A percentile compares a stretch with the other conserved stretches of the same genome.
phyloP scores from a whole-genome alignment of 768 basidiomycete species.

The Pulveroboletus sp. region DNA sequence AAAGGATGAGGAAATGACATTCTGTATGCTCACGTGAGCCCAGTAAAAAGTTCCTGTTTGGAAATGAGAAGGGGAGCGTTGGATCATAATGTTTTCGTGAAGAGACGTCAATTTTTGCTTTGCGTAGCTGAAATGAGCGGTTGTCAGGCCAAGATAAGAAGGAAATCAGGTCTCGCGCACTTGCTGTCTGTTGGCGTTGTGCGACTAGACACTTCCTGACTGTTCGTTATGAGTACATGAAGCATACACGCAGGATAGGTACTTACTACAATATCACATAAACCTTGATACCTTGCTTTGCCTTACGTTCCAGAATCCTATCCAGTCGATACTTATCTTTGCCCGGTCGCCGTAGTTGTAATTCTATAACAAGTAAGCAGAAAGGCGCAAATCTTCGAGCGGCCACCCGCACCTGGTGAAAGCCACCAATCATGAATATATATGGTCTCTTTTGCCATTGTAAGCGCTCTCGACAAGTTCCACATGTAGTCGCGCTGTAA shows the following conservation, averaged over 20 bases:
- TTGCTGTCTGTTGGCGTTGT: constrained; percentile 95
- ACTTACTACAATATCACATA: constrained; percentile 91
- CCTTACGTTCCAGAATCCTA: constrained; percentile 81
- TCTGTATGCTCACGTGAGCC: constrained; percentile 75
- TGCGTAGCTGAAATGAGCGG: constrained; percentile 56
- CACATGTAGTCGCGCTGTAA: constrained; percentile 95
- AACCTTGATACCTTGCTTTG: constrained; percentile 93
- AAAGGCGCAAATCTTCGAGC: not conserved
- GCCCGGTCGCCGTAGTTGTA: constrained; percentile 80
- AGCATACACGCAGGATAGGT: not conserved
- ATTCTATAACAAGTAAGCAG: constrained; percentile 43
- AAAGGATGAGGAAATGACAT: not conserved
- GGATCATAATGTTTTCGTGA: constrained; percentile 93
- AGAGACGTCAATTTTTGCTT: constrained; percentile 78
- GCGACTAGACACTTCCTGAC: constrained; percentile 92
- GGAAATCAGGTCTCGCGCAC: constrained; percentile 38
- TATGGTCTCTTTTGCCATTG: constrained; percentile 82
- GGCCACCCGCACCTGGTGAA: constrained; percentile 62
- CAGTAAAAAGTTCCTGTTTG: constrained; percentile 97
- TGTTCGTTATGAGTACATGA: constrained; percentile 29
- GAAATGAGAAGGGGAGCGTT: constrained; percentile 96
- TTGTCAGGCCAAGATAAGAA: constrained; percentile 5
- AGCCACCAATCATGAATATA: constrained; percentile 99
- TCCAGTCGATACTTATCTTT: constrained; percentile 88
- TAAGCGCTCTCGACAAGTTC: constrained; percentile 90